These are phyloP conservation scores for Phytophthora foliorum DNA, from an alignment of 352 stramenopile genomes.

Conservation along the genomic window DNA sequence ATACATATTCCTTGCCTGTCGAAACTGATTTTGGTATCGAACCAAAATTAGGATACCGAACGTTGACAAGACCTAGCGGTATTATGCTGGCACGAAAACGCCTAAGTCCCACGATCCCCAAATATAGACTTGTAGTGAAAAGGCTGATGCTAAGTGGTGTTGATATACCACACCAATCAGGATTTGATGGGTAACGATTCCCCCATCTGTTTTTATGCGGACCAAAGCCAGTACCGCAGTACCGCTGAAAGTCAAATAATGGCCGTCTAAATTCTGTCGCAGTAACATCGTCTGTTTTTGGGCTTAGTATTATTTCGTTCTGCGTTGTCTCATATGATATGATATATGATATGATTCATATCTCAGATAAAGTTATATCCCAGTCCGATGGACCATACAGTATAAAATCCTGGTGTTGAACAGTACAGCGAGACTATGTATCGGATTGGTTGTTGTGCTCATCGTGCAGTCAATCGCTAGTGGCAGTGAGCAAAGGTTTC, in stretches of 20 bases:
- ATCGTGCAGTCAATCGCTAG: too few relatives aligned
- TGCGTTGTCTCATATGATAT: too few relatives aligned
- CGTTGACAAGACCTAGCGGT: neutral
- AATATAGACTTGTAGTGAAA: constrained; percentile 6
- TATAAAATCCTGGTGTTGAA: too few relatives aligned
- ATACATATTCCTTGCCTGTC: neutral
- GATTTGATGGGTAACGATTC: constrained; percentile 4
- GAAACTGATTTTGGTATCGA: neutral
- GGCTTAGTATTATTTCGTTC: too few relatives aligned
- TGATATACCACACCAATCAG: constrained; percentile 2
- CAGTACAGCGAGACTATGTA: too few relatives aligned
- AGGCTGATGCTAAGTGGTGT: neutral
- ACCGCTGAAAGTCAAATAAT: neutral
- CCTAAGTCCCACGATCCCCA: constrained; percentile 7
- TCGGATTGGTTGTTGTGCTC: too few relatives aligned
- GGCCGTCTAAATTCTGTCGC: neutral
- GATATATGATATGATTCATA: too few relatives aligned
- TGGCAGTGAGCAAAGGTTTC: too few relatives aligned
- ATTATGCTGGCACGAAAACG: neutral
- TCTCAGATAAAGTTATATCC: too few relatives aligned
- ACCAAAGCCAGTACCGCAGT: neutral
- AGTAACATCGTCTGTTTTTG: neutral
- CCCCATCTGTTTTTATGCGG: neutral
- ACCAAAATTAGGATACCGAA: constrained; percentile 9
- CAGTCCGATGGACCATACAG: too few relatives aligned